These are phyloP conservation scores for Coprinopsis cinerea DNA, from an alignment of 768 basidiomycete species.

Conservation along the genomic window DNA sequence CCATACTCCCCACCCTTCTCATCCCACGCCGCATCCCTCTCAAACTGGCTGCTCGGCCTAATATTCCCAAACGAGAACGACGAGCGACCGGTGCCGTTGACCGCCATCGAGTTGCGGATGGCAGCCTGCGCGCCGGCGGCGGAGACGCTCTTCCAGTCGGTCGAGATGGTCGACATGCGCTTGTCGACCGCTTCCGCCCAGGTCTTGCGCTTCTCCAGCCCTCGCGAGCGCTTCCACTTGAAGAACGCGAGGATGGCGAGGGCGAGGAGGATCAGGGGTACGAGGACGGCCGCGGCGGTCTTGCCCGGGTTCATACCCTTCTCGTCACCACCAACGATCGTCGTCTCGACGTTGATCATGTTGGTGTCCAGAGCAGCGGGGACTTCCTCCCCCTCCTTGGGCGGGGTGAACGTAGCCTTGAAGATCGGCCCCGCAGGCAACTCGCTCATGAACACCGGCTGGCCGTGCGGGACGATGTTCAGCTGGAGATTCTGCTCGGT, in stretches of 20 bases:
- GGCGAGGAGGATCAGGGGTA: conserved; percentile 52
- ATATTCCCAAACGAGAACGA: conserved; percentile 54
- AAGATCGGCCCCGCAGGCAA: conserved; percentile 67
- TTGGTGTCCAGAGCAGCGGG: conserved; percentile 38
- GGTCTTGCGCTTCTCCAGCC: conserved; percentile 45
- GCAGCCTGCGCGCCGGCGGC: conserved; percentile 67
- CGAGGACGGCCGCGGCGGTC: conserved; percentile 60
- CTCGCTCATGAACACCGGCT: conserved; percentile 44
- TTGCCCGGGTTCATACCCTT: conserved; percentile 42
- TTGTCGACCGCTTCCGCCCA: conserved; percentile 69
- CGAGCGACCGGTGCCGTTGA: conserved; percentile 17
- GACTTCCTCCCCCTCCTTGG: conserved; percentile 27
- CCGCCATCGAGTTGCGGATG: conserved; percentile 62
- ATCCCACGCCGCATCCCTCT: conserved; percentile 28
- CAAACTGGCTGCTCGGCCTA: conserved; percentile 39
- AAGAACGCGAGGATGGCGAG: conserved; percentile 43
- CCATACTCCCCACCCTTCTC: conserved; percentile 31
- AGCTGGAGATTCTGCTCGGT: conserved; percentile 47
- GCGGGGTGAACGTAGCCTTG: conserved; percentile 51
- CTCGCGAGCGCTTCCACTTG: conserved; percentile 43
- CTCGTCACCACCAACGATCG: conserved; percentile 32
- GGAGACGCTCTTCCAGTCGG: conserved; percentile 72
- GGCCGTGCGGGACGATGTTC: conserved; percentile 45
- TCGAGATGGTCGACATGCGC: conserved; percentile 77
- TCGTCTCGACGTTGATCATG: conserved; percentile 24